Evolutionary conservation across 345 rosid species (phyloP).

Genomic region (Salix arbutifolia): DNA sequence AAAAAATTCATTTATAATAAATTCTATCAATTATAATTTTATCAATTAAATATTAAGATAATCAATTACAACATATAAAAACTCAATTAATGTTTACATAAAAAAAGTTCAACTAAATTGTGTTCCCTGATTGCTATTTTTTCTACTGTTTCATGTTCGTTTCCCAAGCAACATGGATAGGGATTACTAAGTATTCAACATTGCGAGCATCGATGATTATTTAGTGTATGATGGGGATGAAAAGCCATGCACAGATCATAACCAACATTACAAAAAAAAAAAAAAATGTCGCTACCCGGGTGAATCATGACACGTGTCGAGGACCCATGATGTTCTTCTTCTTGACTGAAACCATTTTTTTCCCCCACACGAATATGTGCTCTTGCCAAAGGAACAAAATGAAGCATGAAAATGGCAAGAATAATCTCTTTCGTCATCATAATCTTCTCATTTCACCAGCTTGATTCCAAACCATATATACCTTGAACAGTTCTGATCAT

Average conservation of each 20-base stretch:
- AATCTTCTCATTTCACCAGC: conserved; percentile 1
- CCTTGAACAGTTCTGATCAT: conserved; percentile 14
- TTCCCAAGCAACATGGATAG: neutral
- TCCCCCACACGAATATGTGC: neutral
- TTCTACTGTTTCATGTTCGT: conserved; percentile 17
- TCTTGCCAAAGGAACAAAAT: conserved; percentile 19
- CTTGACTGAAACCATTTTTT: neutral
- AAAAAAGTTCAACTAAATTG: too few species aligned
- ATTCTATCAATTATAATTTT: too few species aligned
- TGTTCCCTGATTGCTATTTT: conserved; percentile 30
- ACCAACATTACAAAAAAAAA: conserved; percentile 17
- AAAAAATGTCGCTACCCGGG: neutral
- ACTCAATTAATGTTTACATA: too few species aligned
- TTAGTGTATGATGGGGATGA: conserved; percentile 21
- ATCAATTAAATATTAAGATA: too few species aligned
- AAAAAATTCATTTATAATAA: too few species aligned
- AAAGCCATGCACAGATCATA: conserved; percentile 26
- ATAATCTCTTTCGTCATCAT: conserved; percentile 13
- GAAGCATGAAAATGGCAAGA: conserved; percentile 1
- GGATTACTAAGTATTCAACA: neutral
- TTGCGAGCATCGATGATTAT: conserved; percentile 10
- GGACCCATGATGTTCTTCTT: conserved; percentile 32
- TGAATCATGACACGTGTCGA: conserved; percentile 33
- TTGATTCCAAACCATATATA: conserved; percentile 25
- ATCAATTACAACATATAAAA: too few species aligned